Conservation (phyloP, 768 basidiomycete genomes). For the Mycena maculata region DNA sequence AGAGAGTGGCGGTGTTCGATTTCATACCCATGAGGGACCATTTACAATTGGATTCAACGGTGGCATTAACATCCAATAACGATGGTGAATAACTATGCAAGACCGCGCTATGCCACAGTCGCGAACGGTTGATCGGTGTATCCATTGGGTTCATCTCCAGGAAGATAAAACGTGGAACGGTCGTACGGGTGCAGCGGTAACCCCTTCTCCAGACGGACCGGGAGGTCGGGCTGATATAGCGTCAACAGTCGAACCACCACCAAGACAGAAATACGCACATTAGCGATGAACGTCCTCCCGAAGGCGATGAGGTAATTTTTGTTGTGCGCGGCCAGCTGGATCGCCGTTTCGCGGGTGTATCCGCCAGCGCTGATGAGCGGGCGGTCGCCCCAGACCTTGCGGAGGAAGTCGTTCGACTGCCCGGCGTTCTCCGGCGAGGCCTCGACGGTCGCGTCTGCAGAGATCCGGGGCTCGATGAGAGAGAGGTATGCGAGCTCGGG, state of each 20-base stretch:
- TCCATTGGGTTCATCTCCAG: conserved; percentile 35
- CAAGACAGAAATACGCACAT: background rate
- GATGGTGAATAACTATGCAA: no score
- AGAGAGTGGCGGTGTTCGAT: no score
- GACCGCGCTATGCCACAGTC: background rate
- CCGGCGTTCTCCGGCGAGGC: conserved; percentile 14
- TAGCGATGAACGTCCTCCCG: background rate
- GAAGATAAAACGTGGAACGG: conserved; percentile 42
- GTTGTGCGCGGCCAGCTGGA: background rate
- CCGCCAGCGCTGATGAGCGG: background rate
- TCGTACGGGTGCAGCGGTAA: conserved; percentile 45
- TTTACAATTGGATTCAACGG: no score
- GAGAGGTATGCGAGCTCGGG: conserved; percentile 54
- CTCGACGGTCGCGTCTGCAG: conserved; percentile 32
- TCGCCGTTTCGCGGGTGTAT: background rate
- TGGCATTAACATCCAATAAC: no score
- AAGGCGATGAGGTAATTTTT: background rate
- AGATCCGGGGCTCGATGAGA: conserved; percentile 43
- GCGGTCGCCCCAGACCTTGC: conserved; percentile 43
- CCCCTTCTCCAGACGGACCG: conserved; percentile 39
- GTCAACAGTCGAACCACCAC: background rate
- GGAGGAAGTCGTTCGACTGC: conserved; percentile 44
- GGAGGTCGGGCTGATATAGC: conserved; percentile 45
- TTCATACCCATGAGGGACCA: no score
- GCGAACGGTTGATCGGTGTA: conserved; percentile 47